Base-by-base conservation (phyloP, 345 rosid genomes). In the Anacardium occidentale region DNA sequence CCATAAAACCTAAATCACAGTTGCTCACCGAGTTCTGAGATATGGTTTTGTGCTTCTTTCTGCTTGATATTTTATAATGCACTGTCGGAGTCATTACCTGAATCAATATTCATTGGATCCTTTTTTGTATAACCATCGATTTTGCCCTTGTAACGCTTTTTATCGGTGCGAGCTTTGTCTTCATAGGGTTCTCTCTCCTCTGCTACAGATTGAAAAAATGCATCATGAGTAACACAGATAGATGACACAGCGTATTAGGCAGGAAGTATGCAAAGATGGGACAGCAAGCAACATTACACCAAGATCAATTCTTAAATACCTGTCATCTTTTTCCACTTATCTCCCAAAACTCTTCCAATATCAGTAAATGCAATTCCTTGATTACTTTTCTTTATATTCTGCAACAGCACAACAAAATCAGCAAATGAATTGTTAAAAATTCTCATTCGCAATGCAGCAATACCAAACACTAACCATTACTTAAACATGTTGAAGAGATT, bases 171-270 rank as follows among this genome's bases (percentile, higher is more conserved):
- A 9, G 98, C 97, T 82, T 80, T 90, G 18, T 83, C 90, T 85
- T 83, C 89, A 14, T 82, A 91, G 6, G 98, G 98, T 74, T 91
- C 96, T 74, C 75, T 93, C 75, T 93, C 97, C 82, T 90, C 98
- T n/a, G 68, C 93, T 90, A 80, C 66, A 70, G 32, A 42, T n/a
- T 29, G 15, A 42, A 34, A n/a, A 21, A 18, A 45, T 21, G 13
- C 14, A 55, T 45, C 59, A 32, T 44, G 21, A 52, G 55, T 45
- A 44, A 56, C 21, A 58, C 73, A 18, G 60, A 26, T 0, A 9
- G 25, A 59, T 20, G 37, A 5, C 26, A 40, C 0, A 24, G 29
- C 3, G 15, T 53, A 20, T 3, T 29, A 65, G 63, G 32, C 48
- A 24, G 47, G 50, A 10, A 25, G n/a, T 20, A 1, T 17, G 20